Conservation (phyloP, 331 rosid genomes). For the Arachis monticola region DNA sequence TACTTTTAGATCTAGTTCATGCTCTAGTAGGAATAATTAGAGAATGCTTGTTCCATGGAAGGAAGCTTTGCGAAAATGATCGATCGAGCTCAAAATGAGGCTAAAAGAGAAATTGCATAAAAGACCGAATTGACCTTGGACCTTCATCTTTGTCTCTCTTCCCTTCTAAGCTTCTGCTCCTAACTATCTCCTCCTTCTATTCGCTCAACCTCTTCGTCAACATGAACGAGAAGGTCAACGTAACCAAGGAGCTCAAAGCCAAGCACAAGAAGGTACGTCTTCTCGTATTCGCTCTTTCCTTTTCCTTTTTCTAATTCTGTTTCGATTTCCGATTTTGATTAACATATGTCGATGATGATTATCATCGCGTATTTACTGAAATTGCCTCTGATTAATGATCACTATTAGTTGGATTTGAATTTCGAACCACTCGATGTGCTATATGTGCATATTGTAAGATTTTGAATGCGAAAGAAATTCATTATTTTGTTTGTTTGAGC, state of each 20-base stretch:
- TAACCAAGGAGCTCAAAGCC: constrained; percentile 97
- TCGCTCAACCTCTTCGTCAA: constrained; percentile 31
- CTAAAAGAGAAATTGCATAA: constrained; percentile 28
- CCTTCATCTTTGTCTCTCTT: constrained; percentile 55
- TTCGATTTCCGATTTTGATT: not conserved
- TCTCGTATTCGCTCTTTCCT: constrained; percentile 14
- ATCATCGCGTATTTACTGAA: not conserved
- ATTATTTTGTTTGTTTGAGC: not conserved
- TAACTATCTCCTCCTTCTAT: not conserved
- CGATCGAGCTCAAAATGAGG: too few relatives aligned
- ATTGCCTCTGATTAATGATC: constrained; percentile 40
- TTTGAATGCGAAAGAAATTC: constrained; percentile 12
- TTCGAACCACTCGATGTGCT: constrained; percentile 34
- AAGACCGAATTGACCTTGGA: constrained; percentile 63
- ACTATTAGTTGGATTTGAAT: constrained; percentile 30
- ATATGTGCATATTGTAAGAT: not conserved
- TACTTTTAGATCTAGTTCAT: too few relatives aligned
- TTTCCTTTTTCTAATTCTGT: not conserved
- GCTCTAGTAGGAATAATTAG: too few relatives aligned
- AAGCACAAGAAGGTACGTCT: constrained; percentile 87
- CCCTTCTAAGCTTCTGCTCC: constrained; percentile 24
- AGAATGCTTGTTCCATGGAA: too few relatives aligned
- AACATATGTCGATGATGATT: not conserved
- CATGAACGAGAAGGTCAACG: constrained; percentile 98
- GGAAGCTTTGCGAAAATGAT: too few relatives aligned